Evolutionary conservation across 2,329 filamentous ascomycete genomes (phyloP).

Genomic region (Sarocladium oryzae): DNA sequence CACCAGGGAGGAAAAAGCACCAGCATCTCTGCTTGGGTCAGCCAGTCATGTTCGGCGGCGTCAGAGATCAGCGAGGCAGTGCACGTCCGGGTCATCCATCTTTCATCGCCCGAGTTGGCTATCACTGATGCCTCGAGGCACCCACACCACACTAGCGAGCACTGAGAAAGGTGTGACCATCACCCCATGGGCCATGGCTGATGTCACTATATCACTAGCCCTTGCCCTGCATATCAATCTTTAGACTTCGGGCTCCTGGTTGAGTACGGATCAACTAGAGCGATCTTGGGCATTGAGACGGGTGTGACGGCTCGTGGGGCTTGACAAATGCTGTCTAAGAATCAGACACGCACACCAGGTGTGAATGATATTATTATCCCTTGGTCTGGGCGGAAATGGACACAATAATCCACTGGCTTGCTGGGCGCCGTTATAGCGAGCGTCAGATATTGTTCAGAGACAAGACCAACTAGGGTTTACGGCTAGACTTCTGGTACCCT

Average conservation of each 20-base stretch:
- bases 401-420: no score
- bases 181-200: neutral
- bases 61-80: neutral
- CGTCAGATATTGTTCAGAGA: no score
- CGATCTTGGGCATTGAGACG: no score
- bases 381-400: no score
- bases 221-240: neutral
- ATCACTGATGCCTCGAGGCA: neutral
- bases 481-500: no score
- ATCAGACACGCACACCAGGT: no score
- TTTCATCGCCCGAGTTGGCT: neutral
- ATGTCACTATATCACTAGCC: conserved; percentile 6
- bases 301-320: no score
- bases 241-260: neutral
- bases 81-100: conserved; percentile 4
- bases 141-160: neutral
- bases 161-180: neutral
- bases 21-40: neutral
- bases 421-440: no score
- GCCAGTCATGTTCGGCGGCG: neutral
- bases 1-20: neutral
- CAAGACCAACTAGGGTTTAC: no score
- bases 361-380: no score
- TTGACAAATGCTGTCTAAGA: no score
- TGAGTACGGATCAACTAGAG: no score